A percentile compares a stretch with the other conserved stretches of the same genome.
phyloP scores from a whole-genome alignment of 176 grass and related monocot species.

The Otatea glauca region DNA sequence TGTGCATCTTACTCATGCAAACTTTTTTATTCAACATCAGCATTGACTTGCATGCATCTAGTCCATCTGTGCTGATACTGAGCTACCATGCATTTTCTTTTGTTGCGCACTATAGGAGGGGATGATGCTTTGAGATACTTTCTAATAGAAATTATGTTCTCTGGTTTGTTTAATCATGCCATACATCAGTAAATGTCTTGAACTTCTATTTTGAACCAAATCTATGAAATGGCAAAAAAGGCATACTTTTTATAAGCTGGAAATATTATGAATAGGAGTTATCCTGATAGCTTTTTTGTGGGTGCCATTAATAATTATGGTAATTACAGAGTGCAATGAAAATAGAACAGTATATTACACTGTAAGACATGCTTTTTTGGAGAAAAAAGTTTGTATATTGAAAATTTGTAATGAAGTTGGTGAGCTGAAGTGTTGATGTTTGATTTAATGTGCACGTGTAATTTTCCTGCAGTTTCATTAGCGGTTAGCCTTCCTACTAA shows the following conservation, averaged over 20 bases:
- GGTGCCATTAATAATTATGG: background rate
- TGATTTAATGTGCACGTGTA: background rate
- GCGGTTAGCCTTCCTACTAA: background rate
- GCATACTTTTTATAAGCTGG: constrained; percentile 4
- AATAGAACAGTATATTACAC: background rate
- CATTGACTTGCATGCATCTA: background rate
- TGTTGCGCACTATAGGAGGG: background rate
- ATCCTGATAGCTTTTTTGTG: background rate
- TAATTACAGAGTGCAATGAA: background rate
- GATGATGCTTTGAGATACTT: background rate
- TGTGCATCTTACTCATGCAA: background rate
- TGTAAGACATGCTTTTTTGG: background rate
- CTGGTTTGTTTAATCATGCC: constrained; percentile 9
- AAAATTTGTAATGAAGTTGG: constrained; percentile 10
- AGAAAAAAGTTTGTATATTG: background rate
- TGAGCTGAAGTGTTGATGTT: background rate
- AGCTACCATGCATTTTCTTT: constrained; percentile 1
- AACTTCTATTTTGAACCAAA: constrained; percentile 8
- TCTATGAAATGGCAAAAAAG: constrained; percentile 8
- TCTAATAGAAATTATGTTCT: background rate
- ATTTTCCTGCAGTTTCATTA: background rate
- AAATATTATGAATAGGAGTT: background rate
- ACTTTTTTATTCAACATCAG: constrained; percentile 4
- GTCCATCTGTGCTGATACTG: constrained; percentile 9
- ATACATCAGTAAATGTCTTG: background rate